Evolutionary conservation across 257 asterid species (phyloP), one percentile per base, ranked within the genome.

Genomic region (Nicotiana benthamiana): DNA sequence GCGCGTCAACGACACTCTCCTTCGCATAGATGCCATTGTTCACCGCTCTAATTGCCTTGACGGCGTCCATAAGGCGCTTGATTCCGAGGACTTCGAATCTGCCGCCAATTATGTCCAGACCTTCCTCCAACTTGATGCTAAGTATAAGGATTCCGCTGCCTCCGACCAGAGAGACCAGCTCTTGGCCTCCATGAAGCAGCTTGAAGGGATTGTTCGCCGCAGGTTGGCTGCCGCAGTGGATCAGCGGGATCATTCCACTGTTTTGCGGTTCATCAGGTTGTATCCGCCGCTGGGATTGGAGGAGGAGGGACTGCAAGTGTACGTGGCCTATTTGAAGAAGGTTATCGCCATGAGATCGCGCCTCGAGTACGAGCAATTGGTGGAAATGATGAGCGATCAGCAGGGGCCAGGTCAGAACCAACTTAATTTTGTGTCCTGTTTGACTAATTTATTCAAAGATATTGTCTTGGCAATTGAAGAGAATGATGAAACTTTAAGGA

Each of bases 401-500:
- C 89, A 83, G 67, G 63, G 13, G 27, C 48, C 57, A 22, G 77
- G 8, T 43, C 84, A 28, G 51, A 88, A 36, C 59, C 90, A 82
- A 87, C 88, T 90, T 79, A 89, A 93, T 83, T 92, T 92, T 32
- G 90, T 92, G 6, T 86, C 91, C 34, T 91, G 96, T 82, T 86
- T 95, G 89, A 95, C 97, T 11, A 95, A 91, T 87, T 86, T 93
- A 82, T 95, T 95, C 78, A 91, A 93, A 82, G 99, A 95, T 82
- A 93, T 92, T 80, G 97, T 92, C 40, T 68, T 95, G 91, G 97
- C 99, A 79, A 88, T 95, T 77, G 97, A 95, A 89, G 96, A 94
- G 79, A 95, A 92, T 51, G 86, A 87, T 79, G 97, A 90, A 60
- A 95, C 93, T 80, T 85, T 95, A 79, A 90, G 92, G 86, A 84